A percentile compares a stretch with the other conserved stretches of the same genome.
These are phyloP conservation scores for Emmonsia crescens DNA, from an alignment of 2,329 filamentous ascomycete species.

Conservation along the genomic window DNA sequence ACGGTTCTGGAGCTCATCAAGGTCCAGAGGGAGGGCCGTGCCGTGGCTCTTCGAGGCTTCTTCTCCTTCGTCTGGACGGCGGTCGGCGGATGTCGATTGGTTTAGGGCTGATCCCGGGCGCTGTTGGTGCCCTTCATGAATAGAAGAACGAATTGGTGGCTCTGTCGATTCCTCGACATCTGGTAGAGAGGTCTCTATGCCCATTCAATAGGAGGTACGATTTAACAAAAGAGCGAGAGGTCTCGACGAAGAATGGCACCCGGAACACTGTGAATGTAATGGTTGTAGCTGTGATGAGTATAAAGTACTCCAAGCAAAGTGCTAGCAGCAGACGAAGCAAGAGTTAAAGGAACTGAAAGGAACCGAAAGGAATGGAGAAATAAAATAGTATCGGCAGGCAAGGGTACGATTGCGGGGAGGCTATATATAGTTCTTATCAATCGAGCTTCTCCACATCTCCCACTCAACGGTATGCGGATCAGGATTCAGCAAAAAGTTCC, in stretches of 20 bases:
- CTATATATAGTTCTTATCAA: not conserved
- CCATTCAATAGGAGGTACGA: slow-evolving; percentile 25
- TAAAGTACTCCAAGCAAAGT: not conserved
- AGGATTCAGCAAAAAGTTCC: not conserved
- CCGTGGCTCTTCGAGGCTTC: slow-evolving; percentile 10
- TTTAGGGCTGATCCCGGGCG: slow-evolving; percentile 15
- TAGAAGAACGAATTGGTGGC: slow-evolving; percentile 28
- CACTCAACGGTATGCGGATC: not conserved
- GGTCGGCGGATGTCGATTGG: slow-evolving; percentile 9
- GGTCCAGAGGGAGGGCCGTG: not conserved
- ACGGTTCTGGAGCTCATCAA: slow-evolving; percentile 6
- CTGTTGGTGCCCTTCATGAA: slow-evolving; percentile 16
- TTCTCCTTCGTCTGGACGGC: slow-evolving; percentile 10
- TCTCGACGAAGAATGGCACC: not conserved
- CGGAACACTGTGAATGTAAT: not conserved
- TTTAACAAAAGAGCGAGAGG: not conserved
- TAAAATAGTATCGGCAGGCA: not conserved
- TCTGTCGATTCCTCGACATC: slow-evolving; percentile 35
- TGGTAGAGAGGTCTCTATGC: slow-evolving; percentile 26
- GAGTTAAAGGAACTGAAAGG: not conserved
- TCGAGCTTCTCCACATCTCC: not conserved
- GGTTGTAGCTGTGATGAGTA: not conserved
- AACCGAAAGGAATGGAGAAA: not conserved
- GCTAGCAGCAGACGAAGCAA: not conserved
- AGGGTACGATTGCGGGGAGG: not conserved